Percentiles rank a stretch among this genome's conserved stretches.
Evolutionary conservation across 164 flowering plant genomes (phyloP).

Genomic region (Vitis riparia): DNA sequence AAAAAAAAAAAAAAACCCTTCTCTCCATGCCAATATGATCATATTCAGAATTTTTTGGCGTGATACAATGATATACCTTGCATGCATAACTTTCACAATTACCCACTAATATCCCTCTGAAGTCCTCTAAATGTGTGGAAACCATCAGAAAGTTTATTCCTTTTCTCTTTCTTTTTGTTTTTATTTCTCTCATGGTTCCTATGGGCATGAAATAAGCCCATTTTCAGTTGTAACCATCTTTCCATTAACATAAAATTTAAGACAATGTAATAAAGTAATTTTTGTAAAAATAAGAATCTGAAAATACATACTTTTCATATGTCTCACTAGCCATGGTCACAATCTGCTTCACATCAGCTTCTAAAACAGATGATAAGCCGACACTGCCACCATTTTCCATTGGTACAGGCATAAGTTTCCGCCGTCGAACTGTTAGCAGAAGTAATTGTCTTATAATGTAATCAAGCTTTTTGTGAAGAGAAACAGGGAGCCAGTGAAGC

Average conservation of each 20-base stretch:
- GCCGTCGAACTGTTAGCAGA: conserved; percentile 22
- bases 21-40: no score
- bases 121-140: no score
- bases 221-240: no score
- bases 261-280: neutral
- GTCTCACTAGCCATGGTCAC: conserved; percentile 74
- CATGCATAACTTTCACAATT: no score
- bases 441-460: conserved; percentile 41
- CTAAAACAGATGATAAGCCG: conserved; percentile 59
- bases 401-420: conserved; percentile 33
- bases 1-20: no score
- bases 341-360: conserved; percentile 77
- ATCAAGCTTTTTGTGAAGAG: conserved; percentile 60
- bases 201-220: no score
- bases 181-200: no score
- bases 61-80: no score
- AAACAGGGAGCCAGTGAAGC: conserved; percentile 91
- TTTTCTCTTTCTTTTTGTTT: no score
- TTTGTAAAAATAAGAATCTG: neutral
- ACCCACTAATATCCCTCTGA: no score
- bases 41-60: no score
- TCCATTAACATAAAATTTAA: neutral
- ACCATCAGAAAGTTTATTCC: no score
- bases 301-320: conserved; percentile 66
- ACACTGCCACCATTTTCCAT: conserved; percentile 44